Conservation (phyloP, 75 land plant species). For the Ceratopteris richardii region DNA sequence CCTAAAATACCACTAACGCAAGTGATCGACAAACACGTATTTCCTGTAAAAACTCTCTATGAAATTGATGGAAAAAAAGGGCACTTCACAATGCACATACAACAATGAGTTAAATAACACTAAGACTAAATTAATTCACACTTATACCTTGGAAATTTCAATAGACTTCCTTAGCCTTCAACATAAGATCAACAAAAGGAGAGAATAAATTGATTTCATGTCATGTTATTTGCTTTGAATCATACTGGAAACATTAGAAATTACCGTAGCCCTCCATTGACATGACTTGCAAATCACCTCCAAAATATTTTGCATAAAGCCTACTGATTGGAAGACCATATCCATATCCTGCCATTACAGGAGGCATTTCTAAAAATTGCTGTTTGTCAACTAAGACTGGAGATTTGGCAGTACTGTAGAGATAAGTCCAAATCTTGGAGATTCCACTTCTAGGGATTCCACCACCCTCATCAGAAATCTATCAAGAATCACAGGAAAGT, state of each 20-base stretch:
- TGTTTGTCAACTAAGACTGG: slow-evolving; percentile 39
- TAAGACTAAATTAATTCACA: neutral
- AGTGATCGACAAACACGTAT: no score
- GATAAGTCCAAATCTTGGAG: slow-evolving; percentile 83
- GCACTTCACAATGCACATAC: no score
- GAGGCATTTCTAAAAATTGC: slow-evolving; percentile 9
- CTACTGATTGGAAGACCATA: slow-evolving; percentile 89
- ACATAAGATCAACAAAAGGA: no score
- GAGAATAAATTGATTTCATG: no score
- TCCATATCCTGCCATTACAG: slow-evolving; percentile 91
- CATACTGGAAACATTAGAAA: no score
- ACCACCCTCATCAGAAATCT: slow-evolving; percentile 98
- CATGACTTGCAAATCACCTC: slow-evolving; percentile 86
- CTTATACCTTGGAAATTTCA: slow-evolving; percentile 1
- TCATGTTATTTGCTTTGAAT: no score
- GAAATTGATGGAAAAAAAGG: no score
- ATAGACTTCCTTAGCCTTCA: no score
- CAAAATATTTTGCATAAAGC: slow-evolving; percentile 92
- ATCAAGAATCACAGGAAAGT: no score
- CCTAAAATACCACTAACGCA: no score
- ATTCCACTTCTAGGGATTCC: slow-evolving; percentile 92
- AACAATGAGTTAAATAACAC: no score
- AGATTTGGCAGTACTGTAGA: slow-evolving; percentile 79
- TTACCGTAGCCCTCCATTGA: slow-evolving; percentile 99
- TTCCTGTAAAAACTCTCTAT: no score